phyloP scores from a whole-genome alignment of 2,329 filamentous ascomycete genomes.

The Fusarium sp. region DNA sequence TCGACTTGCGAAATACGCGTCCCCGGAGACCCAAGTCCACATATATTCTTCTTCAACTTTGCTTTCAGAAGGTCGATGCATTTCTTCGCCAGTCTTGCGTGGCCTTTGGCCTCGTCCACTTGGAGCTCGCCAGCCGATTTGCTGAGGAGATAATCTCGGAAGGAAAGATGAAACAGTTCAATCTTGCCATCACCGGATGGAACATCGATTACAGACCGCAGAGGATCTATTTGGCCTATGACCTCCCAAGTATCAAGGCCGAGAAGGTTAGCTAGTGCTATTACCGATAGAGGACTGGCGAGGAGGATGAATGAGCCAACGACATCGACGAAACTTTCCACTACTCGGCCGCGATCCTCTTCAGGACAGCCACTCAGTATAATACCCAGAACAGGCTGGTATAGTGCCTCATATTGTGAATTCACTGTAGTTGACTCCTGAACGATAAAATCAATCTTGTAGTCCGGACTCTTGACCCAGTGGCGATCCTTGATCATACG shows the following conservation, averaged over 20 bases:
- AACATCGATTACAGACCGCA: slow-evolving; percentile 4
- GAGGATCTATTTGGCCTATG: rapidly evolving
- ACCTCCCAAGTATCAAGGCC: not conserved
- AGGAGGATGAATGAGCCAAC: slow-evolving; percentile 46
- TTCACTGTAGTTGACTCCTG: not conserved
- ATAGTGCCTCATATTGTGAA: not conserved
- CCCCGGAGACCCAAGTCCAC: slow-evolving; percentile 36
- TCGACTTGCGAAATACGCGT: not conserved
- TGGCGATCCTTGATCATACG: not conserved
- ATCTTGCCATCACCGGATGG: slow-evolving; percentile 1
- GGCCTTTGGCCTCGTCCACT: slow-evolving; percentile 47
- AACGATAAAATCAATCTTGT: not conserved
- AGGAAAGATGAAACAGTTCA: slow-evolving; percentile 52
- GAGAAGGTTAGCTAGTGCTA: slow-evolving; percentile 28
- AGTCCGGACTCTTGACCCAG: not conserved
- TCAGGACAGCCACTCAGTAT: not conserved
- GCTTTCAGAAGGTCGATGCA: slow-evolving; percentile 45
- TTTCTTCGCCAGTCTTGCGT: slow-evolving; percentile 6
- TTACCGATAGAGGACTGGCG: slow-evolving; percentile 25
- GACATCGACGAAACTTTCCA: not conserved
- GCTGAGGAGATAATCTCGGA: slow-evolving; percentile 55
- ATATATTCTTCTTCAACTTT: slow-evolving; percentile 54
- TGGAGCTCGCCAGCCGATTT: slow-evolving; percentile 8
- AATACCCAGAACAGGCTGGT: not conserved
- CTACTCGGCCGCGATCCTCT: rapidly evolving